phyloP scores from a whole-genome alignment of 2,329 filamentous ascomycete species.

The Pseudogymnoascus sp. region DNA sequence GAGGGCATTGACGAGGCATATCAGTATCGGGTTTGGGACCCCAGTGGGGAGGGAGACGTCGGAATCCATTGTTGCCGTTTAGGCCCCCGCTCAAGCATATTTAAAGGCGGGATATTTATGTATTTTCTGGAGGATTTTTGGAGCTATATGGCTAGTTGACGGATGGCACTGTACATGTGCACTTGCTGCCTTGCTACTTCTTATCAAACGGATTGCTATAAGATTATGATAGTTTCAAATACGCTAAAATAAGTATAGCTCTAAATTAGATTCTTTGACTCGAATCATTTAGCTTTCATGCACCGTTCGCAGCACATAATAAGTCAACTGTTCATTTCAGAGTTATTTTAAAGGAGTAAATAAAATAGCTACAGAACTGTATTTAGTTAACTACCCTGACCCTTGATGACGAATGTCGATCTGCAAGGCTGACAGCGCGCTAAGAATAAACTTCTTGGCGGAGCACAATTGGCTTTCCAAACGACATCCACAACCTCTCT shows the following conservation, averaged over 20 bases:
- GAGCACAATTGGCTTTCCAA: slow-evolving; percentile 1
- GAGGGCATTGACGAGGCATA: not conserved
- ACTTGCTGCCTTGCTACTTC: not conserved
- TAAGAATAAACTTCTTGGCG: slow-evolving; percentile 5
- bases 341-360: not conserved
- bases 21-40: not conserved
- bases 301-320: not conserved
- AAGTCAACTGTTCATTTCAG: not conserved
- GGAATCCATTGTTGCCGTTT: not conserved
- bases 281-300: not conserved
- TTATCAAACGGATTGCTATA: not conserved
- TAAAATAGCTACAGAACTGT: not conserved
- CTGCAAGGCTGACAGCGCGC: slow-evolving; percentile 9
- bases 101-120: not conserved
- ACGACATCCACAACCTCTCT: not conserved
- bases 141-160: not conserved
- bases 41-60: not conserved
- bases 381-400: too few relatives aligned
- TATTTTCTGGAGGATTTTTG: not conserved
- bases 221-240: not conserved
- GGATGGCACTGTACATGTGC: not conserved
- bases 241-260: not conserved
- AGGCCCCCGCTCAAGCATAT: not conserved
- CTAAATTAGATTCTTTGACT: not conserved
- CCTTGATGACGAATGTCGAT: not conserved